Evolutionary conservation across 2,329 filamentous ascomycete species (phyloP).

Genomic region (Lecanoromycetidae sp.): DNA sequence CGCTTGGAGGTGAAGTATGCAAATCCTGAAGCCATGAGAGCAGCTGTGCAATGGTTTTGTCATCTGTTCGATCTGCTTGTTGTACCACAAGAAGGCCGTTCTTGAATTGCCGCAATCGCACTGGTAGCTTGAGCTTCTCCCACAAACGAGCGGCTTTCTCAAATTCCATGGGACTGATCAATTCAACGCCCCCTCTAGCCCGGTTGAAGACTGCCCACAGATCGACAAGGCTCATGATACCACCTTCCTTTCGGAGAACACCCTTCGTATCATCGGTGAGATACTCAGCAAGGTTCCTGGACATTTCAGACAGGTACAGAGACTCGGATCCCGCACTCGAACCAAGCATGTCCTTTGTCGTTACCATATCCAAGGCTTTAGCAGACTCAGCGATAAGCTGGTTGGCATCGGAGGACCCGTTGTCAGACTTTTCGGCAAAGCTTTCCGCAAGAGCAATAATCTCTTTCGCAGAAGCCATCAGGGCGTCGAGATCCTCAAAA

Average conservation of each 20-base stretch:
- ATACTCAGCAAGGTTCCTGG: conserved; percentile 77
- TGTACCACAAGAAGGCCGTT: conserved; percentile 93
- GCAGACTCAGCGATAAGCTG: conserved; percentile 69
- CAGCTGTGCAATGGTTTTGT: conserved; percentile 69
- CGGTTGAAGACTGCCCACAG: conserved; percentile 93
- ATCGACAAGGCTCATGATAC: conserved; percentile 81
- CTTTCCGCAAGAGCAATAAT: conserved; percentile 85
- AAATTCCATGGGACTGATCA: conserved; percentile 84
- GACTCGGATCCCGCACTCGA: conserved; percentile 63
- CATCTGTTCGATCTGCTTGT: conserved; percentile 74
- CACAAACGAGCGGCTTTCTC: conserved; percentile 79
- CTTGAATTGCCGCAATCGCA: conserved; percentile 78
- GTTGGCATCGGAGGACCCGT: conserved; percentile 57
- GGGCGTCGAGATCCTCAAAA: conserved; percentile 88
- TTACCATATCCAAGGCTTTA: conserved; percentile 74
- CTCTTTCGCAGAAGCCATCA: conserved; percentile 96
- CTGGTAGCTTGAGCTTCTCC: conserved; percentile 74
- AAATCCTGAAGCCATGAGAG: conserved; percentile 66
- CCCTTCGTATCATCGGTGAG: conserved; percentile 73
- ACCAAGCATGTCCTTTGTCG: conserved; percentile 85
- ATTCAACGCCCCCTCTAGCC: conserved; percentile 80
- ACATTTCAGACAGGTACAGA: conserved; percentile 77
- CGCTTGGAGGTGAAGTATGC: conserved; percentile 48
- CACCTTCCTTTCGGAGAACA: conserved; percentile 65
- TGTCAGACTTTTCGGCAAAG: conserved; percentile 58